These are phyloP conservation scores for Ceriops zippeliana DNA, from an alignment of 345 rosid species.

Conservation along the genomic window DNA sequence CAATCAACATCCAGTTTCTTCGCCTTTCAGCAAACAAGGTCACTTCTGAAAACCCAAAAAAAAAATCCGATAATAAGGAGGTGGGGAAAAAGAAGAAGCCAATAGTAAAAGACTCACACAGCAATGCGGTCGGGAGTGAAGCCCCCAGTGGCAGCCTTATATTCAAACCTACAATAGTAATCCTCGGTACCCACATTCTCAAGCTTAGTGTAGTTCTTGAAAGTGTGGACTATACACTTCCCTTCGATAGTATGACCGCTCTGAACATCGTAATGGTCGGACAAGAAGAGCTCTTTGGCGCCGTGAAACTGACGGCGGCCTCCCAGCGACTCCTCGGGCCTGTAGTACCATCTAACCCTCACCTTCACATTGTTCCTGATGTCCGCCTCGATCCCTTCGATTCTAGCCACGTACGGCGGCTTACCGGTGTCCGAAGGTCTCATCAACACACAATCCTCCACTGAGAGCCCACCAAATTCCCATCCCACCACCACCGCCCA, in stretches of 20 bases:
- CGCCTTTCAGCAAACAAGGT: background rate
- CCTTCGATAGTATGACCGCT: constrained; percentile 84
- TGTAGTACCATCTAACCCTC: constrained; percentile 74
- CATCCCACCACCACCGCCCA: background rate
- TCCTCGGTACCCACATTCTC: constrained; percentile 76
- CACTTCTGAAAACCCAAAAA: background rate
- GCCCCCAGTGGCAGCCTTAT: constrained; percentile 78
- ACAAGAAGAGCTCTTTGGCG: constrained; percentile 78
- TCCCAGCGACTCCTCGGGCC: constrained; percentile 84
- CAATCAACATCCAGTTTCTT: background rate
- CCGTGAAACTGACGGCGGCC: constrained; percentile 95
- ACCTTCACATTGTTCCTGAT: constrained; percentile 66
- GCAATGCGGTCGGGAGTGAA: constrained; percentile 80
- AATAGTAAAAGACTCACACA: constrained; percentile 55
- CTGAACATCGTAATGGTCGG: constrained; percentile 79
- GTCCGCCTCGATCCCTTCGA: constrained; percentile 79
- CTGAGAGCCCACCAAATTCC: constrained; percentile 21
- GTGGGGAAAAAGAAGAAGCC: background rate
- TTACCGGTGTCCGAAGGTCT: constrained; percentile 70
- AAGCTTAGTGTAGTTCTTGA: constrained; percentile 72
- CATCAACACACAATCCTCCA: constrained; percentile 79
- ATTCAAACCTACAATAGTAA: constrained; percentile 79
- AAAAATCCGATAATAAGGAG: background rate
- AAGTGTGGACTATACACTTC: constrained; percentile 73
- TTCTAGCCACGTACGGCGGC: constrained; percentile 69